Base-by-base conservation (phyloP, 1,139 yeast genomes). In the Blastobotrys persicus region DNA sequence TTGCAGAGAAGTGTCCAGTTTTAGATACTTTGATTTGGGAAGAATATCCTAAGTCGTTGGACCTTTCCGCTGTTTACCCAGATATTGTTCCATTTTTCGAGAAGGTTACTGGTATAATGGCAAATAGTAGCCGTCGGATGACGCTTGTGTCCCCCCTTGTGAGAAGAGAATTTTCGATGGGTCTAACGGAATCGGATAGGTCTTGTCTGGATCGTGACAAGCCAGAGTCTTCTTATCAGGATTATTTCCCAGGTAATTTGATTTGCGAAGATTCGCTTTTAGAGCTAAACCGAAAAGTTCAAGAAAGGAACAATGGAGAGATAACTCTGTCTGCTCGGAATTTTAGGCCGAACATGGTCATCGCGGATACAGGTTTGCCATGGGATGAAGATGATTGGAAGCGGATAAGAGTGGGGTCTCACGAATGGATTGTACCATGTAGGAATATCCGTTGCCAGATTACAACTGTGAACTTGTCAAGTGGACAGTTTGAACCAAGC, bases 331-430 rank as follows among this genome's bases (percentile, higher is more conserved):
- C 45, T 2, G 47, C 63, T 3, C 53, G 60, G 13, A 66, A 69
- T 47, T 74, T 74, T 62, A 59, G 78, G 31, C 75, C 77, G 18
- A 74, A 75, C 51, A 35, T 74, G 9, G 64, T 73, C 0, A 59
- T 74, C 2, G 55, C 56, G 5, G 66, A 60, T 14, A 61, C 67
- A 2, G 59, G 54, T 3, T 60, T 54, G 43, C 64, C 72, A 1
- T 69, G 67, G 58, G 68, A 62, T 31, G 74, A 72, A 46, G 77
- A 75, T 50, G 60, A 63, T 32, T 72, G 76, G 72, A 61, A 62
- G 44, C 54, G 57, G 23, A 55, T 74, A 44, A 58, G 55, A 14
- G 58, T 72, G 17, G 49, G 53, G 12, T 59, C 54, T 12, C 60
- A 64, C 37, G 49, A 53, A 14, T 68, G 70, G 68, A 56, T 56